Evolutionary conservation across 2,329 filamentous ascomycete genomes (phyloP).

Genomic region (Fusarium penzigii): DNA sequence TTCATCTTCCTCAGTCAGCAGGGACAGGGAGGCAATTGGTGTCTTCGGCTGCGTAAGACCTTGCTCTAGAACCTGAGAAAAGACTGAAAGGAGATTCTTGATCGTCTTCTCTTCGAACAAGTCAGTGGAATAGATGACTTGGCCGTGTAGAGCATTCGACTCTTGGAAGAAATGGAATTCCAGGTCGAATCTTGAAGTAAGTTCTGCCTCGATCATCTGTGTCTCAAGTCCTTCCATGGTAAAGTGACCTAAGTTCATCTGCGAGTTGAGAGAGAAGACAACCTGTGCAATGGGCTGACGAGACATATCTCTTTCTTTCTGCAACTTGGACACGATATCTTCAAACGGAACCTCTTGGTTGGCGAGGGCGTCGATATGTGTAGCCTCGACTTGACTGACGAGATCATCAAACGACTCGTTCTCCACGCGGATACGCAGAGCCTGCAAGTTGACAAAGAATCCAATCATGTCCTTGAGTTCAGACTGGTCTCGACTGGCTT

Average conservation of each 20-base stretch:
- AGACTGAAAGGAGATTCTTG: conserved; percentile 14
- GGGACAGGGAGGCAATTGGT: conserved; percentile 1
- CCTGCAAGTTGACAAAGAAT: conserved; percentile 30
- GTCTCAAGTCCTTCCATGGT: conserved; percentile 15
- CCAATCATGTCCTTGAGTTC: conserved; percentile 24
- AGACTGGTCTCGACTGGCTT: conserved; percentile 16
- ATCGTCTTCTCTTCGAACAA: conserved; percentile 22
- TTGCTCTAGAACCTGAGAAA: conserved; percentile 14
- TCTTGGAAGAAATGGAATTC: conserved; percentile 30
- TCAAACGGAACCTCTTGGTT: conserved; percentile 10
- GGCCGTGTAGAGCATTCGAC: conserved; percentile 5
- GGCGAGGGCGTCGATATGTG: background rate
- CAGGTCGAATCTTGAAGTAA: conserved; percentile 23
- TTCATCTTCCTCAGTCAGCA: background rate
- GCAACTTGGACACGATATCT: conserved; percentile 3
- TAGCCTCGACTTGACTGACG: conserved; percentile 12
- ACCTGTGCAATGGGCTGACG: conserved; percentile 7
- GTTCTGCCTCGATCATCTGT: conserved; percentile 3
- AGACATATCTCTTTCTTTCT: conserved; percentile 2
- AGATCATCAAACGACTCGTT: conserved; percentile 16
- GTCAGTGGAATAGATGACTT: conserved; percentile 21
- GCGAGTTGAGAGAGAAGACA: conserved; percentile 16
- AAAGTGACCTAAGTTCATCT: conserved; percentile 20
- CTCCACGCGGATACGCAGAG: conserved; percentile 21
- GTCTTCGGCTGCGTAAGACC: conserved; percentile 12